Percentiles rank a stretch among this genome's conserved stretches.
These are phyloP conservation scores for Yarrowia deformans DNA, from an alignment of 805 yeast genomes.

Conservation along the genomic window DNA sequence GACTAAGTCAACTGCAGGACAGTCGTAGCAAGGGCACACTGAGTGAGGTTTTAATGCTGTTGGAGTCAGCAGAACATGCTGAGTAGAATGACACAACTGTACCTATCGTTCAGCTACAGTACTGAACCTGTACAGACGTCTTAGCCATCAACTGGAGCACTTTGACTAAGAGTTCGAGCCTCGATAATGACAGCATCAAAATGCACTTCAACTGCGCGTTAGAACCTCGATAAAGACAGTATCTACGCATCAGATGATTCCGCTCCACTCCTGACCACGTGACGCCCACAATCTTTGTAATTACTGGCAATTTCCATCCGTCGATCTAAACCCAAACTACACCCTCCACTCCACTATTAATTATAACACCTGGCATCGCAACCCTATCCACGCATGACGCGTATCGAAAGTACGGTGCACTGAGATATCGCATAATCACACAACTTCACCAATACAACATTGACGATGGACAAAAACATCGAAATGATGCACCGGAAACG, in stretches of 20 bases:
- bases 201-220: no score
- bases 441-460: background rate
- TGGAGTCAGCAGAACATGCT: no score
- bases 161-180: no score
- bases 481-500: constrained; percentile 39
- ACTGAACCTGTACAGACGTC: no score
- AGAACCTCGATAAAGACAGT: no score
- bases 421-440: constrained; percentile 7
- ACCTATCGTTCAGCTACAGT: no score
- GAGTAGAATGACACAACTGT: no score
- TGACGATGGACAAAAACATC: constrained; percentile 33
- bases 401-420: background rate
- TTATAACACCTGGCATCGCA: constrained; percentile 16
- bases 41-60: no score
- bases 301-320: background rate
- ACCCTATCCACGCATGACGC: constrained; percentile 26
- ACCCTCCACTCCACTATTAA: background rate
- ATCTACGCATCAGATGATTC: background rate
- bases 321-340: background rate
- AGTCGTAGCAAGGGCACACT: no score
- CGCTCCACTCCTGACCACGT: background rate
- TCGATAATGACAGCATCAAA: no score
- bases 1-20: no score
- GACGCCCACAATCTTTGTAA: background rate
- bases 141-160: no score